These are phyloP conservation scores for Paramecium sonneborni DNA, from an alignment of 73 alveolate species.

Conservation along the genomic window DNA sequence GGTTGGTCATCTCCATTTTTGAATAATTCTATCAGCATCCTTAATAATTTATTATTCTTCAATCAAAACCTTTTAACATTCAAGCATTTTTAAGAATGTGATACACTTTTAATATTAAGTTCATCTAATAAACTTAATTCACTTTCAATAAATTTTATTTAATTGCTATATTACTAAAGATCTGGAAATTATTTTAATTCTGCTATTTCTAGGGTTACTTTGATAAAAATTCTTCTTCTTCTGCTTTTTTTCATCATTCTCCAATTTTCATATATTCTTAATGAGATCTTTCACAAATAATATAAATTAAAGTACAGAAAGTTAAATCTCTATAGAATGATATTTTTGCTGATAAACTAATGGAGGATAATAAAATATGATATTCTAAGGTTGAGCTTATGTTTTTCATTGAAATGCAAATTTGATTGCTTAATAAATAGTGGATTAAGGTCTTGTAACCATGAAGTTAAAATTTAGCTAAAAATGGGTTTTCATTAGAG, in stretches of 20 bases:
- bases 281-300: not conserved
- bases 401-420: not conserved
- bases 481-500: not conserved
- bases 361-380: not conserved
- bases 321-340: not conserved
- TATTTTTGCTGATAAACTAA: not conserved
- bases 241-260: not conserved
- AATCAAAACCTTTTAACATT: not conserved
- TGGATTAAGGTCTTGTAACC: not conserved
- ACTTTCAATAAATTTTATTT: too few species aligned
- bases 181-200: not conserved
- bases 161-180: not conserved
- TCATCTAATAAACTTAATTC: too few species aligned
- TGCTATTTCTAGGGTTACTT: not conserved
- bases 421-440: not conserved
- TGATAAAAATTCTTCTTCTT: not conserved
- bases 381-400: not conserved
- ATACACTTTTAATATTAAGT: not conserved
- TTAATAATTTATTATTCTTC: not conserved
- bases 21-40: not conserved
- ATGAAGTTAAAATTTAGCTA: not conserved
- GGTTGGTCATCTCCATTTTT: not conserved
- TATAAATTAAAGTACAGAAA: not conserved
- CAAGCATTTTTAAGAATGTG: not conserved
- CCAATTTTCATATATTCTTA: not conserved